Percentiles rank a stretch among this genome's conserved stretches.
Evolutionary conservation across 345 rosid species (phyloP).

Genomic region (Eucalyptus sideroxylon): DNA sequence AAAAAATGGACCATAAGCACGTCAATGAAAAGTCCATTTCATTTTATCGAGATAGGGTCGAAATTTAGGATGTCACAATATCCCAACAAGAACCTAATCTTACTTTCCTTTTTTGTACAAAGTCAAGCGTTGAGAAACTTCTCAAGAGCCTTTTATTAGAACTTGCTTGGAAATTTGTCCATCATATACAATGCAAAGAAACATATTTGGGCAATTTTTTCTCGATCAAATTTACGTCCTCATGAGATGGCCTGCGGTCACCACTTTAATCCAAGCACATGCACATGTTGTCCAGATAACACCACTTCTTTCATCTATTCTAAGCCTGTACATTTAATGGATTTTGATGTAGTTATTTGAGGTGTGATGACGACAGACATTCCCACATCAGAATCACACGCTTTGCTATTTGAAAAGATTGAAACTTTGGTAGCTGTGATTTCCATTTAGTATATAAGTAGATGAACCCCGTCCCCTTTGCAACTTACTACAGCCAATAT

Average conservation of each 20-base stretch:
- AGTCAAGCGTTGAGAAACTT: no score
- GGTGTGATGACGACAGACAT: neutral
- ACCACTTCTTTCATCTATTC: neutral
- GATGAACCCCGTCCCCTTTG: no score
- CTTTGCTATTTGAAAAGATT: neutral
- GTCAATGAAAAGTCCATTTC: neutral
- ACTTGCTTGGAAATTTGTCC: neutral
- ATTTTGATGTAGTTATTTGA: neutral
- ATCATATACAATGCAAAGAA: neutral
- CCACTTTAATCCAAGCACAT: no score
- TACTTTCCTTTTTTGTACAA: rapidly evolving
- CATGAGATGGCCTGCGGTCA: rapidly evolving
- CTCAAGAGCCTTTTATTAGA: neutral
- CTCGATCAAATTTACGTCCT: neutral
- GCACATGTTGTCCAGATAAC: no score
- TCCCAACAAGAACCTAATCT: no score
- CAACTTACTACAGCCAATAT: no score
- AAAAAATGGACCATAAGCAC: rapidly evolving
- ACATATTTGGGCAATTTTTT: neutral
- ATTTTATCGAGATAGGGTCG: rapidly evolving
- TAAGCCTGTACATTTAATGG: neutral
- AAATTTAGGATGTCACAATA: no score
- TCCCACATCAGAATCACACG: neutral
- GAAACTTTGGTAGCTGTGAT: neutral
- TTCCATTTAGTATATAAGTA: neutral